Evolutionary conservation across 148 eudicot species (phyloP), one percentile per base, ranked within the genome.

Genomic region (Rhododendron williamsianum): DNA sequence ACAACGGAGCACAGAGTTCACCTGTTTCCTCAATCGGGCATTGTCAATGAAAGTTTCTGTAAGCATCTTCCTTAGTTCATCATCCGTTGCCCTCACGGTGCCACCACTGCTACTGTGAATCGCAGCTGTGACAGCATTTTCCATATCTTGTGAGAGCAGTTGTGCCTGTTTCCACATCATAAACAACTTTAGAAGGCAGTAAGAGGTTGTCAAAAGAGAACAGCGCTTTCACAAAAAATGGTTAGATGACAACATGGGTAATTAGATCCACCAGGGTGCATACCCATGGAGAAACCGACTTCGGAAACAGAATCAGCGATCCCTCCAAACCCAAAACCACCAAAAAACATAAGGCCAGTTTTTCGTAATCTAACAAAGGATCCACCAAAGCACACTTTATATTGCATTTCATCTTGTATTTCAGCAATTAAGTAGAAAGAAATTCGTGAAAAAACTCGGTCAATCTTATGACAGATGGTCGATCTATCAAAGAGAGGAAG

Each of bases 1-100:
- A 19, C 90, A 90, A 27, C 93, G 94, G 41, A 94, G 88, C 51
- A 91, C 90, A 41, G 98, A 89, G 81, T 92, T 96, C 63, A 94
- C 90, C 86, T 92, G 95, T 87, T 94, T 94, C 90, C 98, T 92
- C 83, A 92, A 89, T 38, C 86, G 88, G 78, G 96, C 98, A 87
- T 93, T 93, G 85, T 94, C 96, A 6, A 91, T 88, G 80, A 94
- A 92, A 80, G 89, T 87, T 73, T 93, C 92, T 4, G 93, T 85
- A 23, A 96, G 86, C 95, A 94, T 90, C 88, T 90, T 91, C 84
- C 93, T 91, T 86, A 94, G 85, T 78, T 94, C 94, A 54, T 92
- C 91, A 81, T 92, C 92, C 18, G 89, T 77, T 67, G 89, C 78
- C 86, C 83, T 83, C 30, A 43, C 3, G 13, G n/a, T 45, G 49